These are phyloP conservation scores for Penicillium sp. DNA, from an alignment of 2,329 filamentous ascomycete genomes.

Conservation along the genomic window DNA sequence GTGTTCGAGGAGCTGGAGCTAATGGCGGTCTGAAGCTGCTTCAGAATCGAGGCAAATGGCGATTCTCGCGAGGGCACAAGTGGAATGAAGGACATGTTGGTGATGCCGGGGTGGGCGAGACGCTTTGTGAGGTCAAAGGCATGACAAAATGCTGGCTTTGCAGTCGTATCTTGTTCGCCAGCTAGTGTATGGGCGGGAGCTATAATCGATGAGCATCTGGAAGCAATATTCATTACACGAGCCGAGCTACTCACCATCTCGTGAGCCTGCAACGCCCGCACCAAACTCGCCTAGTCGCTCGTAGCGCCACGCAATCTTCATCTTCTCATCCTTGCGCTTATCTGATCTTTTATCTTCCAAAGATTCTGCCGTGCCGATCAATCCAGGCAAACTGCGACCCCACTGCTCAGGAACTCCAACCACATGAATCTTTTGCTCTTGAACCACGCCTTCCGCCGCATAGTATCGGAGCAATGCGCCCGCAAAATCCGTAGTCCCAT, in stretches of 20 bases:
- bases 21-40: conserved; percentile 60
- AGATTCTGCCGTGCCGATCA: conserved; percentile 57
- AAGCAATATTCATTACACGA: neutral
- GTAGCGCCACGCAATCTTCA: conserved; percentile 99
- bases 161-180: conserved; percentile 48
- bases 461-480: conserved; percentile 84
- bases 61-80: conserved; percentile 49
- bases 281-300: conserved; percentile 77
- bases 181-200: conserved; percentile 28
- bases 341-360: conserved; percentile 48
- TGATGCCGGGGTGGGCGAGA: conserved; percentile 59
- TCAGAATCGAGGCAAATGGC: conserved; percentile 67
- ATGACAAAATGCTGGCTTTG: conserved; percentile 65
- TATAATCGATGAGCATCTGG: conserved; percentile 29
- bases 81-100: conserved; percentile 58
- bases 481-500: conserved; percentile 91
- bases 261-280: conserved; percentile 55
- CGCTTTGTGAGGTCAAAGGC: conserved; percentile 72
- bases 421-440: conserved; percentile 86
- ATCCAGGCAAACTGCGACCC: conserved; percentile 79
- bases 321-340: conserved; percentile 66
- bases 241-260: conserved; percentile 58
- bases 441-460: conserved; percentile 88
- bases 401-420: conserved; percentile 79
- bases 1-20: conserved; percentile 60